phyloP scores from a whole-genome alignment of 805 yeast genomes.

The Starmerella stigmatis region DNA sequence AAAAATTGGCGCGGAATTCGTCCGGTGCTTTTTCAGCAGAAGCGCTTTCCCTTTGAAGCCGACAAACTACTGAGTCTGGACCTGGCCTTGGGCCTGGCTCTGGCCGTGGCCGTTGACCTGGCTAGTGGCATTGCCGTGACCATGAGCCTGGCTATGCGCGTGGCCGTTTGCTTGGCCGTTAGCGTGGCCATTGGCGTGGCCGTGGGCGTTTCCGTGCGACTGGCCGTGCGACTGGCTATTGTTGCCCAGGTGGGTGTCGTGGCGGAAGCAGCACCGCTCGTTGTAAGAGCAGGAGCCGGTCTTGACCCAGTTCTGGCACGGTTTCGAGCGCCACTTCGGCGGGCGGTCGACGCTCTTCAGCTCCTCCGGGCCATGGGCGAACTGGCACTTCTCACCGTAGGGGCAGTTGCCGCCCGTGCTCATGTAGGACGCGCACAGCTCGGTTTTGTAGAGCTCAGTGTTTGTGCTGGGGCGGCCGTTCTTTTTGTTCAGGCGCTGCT shows the following conservation, averaged over 20 bases:
- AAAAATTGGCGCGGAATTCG: not conserved
- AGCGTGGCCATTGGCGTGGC: too few relatives aligned
- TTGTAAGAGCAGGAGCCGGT: constrained; percentile 81
- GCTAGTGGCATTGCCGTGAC: too few relatives aligned
- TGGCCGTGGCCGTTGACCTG: too few relatives aligned
- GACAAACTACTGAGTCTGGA: not conserved
- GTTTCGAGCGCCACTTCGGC: constrained; percentile 80
- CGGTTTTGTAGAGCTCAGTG: constrained; percentile 78
- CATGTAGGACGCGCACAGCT: constrained; percentile 69
- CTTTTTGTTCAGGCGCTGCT: constrained; percentile 24
- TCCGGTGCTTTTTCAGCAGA: too few relatives aligned
- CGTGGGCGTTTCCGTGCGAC: too few relatives aligned
- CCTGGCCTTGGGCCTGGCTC: not conserved
- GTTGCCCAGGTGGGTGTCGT: constrained; percentile 34
- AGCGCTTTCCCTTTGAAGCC: not conserved
- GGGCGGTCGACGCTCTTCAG: constrained; percentile 62
- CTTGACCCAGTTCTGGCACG: constrained; percentile 79
- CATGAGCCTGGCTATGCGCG: not conserved
- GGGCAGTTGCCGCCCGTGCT: constrained; percentile 66
- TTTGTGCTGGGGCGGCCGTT: constrained; percentile 33
- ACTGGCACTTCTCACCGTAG: constrained; percentile 84
- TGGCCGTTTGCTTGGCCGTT: too few relatives aligned
- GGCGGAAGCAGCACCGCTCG: constrained; percentile 84
- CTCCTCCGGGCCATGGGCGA: constrained; percentile 81
- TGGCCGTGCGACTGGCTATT: too few relatives aligned